A percentile compares a stretch with the other conserved stretches of the same genome.
phyloP scores from a whole-genome alignment of 352 stramenopile genomes.

The Globisporangium camurandrum region DNA sequence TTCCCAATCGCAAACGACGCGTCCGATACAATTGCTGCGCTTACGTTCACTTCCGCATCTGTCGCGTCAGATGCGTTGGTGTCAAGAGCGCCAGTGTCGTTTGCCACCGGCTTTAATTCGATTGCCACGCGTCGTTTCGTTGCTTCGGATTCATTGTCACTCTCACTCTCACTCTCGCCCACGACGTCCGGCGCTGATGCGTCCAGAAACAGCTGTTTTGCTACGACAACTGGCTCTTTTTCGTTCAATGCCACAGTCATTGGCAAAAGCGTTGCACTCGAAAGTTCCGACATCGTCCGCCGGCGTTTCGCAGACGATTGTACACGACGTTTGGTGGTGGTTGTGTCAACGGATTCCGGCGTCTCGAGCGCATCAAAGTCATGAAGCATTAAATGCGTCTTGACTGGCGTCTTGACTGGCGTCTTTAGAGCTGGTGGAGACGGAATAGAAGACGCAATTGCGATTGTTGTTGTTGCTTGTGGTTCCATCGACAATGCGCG shows the following conservation, averaged over 20 bases:
- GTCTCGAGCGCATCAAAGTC: slow-evolving; percentile 9
- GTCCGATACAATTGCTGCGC: too few relatives aligned
- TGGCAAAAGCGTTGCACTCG: slow-evolving; percentile 6
- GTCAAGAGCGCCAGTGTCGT: not conserved
- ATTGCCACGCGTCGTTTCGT: too few relatives aligned
- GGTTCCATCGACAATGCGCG: slow-evolving; percentile 62
- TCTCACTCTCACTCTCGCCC: slow-evolving; percentile 26
- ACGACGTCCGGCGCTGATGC: slow-evolving; percentile 20
- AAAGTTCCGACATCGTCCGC: slow-evolving; percentile 13
- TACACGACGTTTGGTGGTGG: too few relatives aligned
- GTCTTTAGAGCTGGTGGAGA: slow-evolving; percentile 1
- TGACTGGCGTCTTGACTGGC: slow-evolving; percentile 1
- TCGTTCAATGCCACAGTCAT: slow-evolving; percentile 1
- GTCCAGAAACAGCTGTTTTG: slow-evolving; percentile 12
- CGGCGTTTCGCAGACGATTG: slow-evolving; percentile 14
- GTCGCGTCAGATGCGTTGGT: not conserved
- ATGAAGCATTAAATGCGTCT: too few relatives aligned
- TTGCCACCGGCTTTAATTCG: not conserved
- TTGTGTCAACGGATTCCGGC: slow-evolving; percentile 2
- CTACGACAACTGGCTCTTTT: too few relatives aligned
- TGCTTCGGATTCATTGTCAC: slow-evolving; percentile 16
- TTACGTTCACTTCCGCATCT: too few relatives aligned
- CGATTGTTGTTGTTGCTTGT: slow-evolving; percentile 19
- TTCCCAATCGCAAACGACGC: slow-evolving; percentile 11
- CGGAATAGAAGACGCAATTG: not conserved